Conservation (phyloP, 345 rosid genomes). For the Xanthoceras sorbifolium region DNA sequence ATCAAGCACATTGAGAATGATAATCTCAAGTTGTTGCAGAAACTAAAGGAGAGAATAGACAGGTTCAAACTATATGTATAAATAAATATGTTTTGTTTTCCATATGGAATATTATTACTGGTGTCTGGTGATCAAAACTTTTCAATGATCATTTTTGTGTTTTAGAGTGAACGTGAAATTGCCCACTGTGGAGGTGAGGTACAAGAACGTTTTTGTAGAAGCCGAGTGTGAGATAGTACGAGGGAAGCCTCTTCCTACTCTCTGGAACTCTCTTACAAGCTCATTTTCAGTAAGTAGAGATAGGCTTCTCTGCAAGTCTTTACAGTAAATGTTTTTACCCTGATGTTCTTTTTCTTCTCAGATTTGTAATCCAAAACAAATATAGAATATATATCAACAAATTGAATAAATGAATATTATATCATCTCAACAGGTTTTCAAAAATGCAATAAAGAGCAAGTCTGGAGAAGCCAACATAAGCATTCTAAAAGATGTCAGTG, state of each 20-base stretch:
- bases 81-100: too few relatives aligned
- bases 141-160: background rate
- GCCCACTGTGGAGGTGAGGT: constrained; percentile 34
- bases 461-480: constrained; percentile 37
- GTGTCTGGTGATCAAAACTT: too few relatives aligned
- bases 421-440: constrained; percentile 13
- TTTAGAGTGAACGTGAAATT: constrained; percentile 24
- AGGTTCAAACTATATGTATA: constrained; percentile 30
- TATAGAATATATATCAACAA: background rate
- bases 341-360: background rate
- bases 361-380: background rate
- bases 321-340: background rate
- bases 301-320: background rate
- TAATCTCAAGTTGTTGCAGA: constrained; percentile 44
- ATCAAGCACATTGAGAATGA: constrained; percentile 55
- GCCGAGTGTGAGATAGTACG: constrained; percentile 28
- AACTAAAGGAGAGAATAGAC: constrained; percentile 49
- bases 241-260: constrained; percentile 31
- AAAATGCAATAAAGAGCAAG: constrained; percentile 11
- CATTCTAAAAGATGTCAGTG: constrained; percentile 63
- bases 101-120: too few relatives aligned
- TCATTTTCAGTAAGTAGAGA: constrained; percentile 24
- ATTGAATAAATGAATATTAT: constrained; percentile 11
- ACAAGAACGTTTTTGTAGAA: constrained; percentile 27
- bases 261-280: constrained; percentile 28